These are phyloP conservation scores for Shiraia bambusicola DNA, from an alignment of 2,329 filamentous ascomycete genomes.

Conservation along the genomic window DNA sequence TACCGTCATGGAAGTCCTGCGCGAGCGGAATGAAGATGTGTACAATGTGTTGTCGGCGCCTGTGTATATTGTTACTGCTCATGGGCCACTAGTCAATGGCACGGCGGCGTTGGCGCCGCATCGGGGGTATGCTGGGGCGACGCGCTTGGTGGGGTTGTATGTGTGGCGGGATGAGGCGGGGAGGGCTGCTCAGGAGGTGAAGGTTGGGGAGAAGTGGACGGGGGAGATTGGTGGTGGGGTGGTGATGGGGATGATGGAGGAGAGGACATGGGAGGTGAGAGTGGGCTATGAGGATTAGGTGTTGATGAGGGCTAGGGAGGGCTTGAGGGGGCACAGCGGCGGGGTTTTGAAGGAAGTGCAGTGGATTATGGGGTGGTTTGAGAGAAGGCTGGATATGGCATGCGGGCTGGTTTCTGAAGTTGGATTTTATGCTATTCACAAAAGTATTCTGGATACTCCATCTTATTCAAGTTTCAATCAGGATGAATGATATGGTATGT, in stretches of 20 bases:
- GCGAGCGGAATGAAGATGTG: constrained; percentile 13
- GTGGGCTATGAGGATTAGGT: constrained; percentile 22
- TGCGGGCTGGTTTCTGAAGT: too few species aligned
- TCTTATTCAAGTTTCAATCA: too few species aligned
- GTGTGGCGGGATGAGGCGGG: constrained; percentile 8
- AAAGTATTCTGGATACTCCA: too few species aligned
- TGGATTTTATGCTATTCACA: too few species aligned
- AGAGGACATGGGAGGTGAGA: constrained; percentile 20
- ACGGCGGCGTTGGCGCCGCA: background rate
- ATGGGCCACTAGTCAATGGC: constrained; percentile 15
- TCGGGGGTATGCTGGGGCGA: constrained; percentile 7
- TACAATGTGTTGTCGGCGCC: constrained; percentile 11
- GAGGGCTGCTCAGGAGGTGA: constrained; percentile 11
- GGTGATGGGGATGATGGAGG: constrained; percentile 17
- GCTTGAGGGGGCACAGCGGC: background rate
- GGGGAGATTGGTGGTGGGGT: constrained; percentile 10
- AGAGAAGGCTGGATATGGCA: too few species aligned
- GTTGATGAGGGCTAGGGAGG: constrained; percentile 14
- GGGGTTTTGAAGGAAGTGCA: background rate
- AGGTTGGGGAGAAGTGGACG: constrained; percentile 11
- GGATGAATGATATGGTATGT: too few species aligned
- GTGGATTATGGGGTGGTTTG: background rate
- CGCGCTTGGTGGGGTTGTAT: constrained; percentile 9
- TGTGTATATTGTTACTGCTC: constrained; percentile 18
- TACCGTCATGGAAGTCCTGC: constrained; percentile 13